phyloP scores from a whole-genome alignment of 2,329 filamentous ascomycete species.

The Colletotrichum eremochloae region DNA sequence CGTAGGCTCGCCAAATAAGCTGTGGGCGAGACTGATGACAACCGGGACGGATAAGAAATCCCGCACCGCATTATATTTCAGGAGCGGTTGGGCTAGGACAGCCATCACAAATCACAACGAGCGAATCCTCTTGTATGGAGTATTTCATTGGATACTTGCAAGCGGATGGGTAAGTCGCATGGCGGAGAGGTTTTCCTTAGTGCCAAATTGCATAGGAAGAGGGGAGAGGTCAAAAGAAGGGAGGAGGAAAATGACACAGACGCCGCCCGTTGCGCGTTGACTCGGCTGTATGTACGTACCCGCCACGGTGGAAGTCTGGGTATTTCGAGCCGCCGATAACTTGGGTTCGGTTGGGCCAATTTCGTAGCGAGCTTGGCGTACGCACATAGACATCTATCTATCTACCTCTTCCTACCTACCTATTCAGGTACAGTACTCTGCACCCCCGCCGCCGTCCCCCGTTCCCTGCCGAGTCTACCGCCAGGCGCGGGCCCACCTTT shows the following conservation, averaged over 20 bases:
- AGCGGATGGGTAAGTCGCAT: neutral
- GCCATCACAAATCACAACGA: slow-evolving; percentile 5
- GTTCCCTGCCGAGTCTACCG: slow-evolving; percentile 4
- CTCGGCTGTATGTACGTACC: neutral
- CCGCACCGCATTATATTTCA: slow-evolving; percentile 7
- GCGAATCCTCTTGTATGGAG: neutral
- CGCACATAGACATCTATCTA: neutral
- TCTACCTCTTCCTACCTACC: neutral
- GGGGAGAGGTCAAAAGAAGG: neutral
- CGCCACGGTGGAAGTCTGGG: neutral
- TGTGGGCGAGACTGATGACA: neutral
- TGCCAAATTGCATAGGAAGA: neutral
- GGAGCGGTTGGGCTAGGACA: neutral
- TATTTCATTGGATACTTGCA: neutral
- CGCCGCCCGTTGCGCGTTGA: slow-evolving; percentile 12
- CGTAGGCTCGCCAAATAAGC: neutral
- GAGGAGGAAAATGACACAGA: neutral
- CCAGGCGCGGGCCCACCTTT: neutral
- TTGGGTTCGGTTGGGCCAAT: neutral
- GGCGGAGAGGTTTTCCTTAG: neutral
- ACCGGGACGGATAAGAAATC: slow-evolving; percentile 2
- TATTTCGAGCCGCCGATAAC: neutral
- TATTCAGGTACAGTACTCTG: neutral
- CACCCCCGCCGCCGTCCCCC: neutral
- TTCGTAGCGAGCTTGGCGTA: neutral